These are phyloP conservation scores for Isabelozyma gotoi DNA, from an alignment of 805 yeast genomes.

Conservation along the genomic window DNA sequence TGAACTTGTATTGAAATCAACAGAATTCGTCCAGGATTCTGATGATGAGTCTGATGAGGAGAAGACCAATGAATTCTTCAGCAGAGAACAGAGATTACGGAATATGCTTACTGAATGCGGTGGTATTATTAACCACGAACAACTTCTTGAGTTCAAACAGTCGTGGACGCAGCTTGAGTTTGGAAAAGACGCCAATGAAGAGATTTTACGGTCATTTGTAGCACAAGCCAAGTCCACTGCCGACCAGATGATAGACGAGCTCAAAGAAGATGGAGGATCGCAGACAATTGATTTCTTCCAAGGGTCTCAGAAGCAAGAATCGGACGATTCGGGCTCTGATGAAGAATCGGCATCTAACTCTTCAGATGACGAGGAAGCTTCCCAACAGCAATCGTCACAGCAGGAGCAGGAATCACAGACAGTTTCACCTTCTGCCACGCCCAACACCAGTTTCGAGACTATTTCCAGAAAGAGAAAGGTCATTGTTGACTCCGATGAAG, in stretches of 20 bases:
- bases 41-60: constrained; percentile 67
- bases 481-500: constrained; percentile 1
- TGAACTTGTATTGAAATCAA: constrained; percentile 38
- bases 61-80: constrained; percentile 51
- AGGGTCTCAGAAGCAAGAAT: no score
- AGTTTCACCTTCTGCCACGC: neutral
- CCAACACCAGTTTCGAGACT: neutral
- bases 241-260: neutral
- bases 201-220: neutral
- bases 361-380: neutral
- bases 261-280: neutral
- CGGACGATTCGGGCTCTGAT: neutral
- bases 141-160: constrained; percentile 30
- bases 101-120: constrained; percentile 33
- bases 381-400: no score
- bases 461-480: neutral
- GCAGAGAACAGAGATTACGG: constrained; percentile 52
- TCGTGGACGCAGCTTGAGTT: constrained; percentile 19
- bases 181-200: neutral
- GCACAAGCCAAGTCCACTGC: neutral
- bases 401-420: no score
- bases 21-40: constrained; percentile 56
- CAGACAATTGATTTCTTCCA: neutral
- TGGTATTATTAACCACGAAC: constrained; percentile 35
- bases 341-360: neutral